Percentiles rank a stretch among this genome's conserved stretches.
These are phyloP conservation scores for Flaveria brownii DNA, from an alignment of 129 eudicot species.

Conservation along the genomic window DNA sequence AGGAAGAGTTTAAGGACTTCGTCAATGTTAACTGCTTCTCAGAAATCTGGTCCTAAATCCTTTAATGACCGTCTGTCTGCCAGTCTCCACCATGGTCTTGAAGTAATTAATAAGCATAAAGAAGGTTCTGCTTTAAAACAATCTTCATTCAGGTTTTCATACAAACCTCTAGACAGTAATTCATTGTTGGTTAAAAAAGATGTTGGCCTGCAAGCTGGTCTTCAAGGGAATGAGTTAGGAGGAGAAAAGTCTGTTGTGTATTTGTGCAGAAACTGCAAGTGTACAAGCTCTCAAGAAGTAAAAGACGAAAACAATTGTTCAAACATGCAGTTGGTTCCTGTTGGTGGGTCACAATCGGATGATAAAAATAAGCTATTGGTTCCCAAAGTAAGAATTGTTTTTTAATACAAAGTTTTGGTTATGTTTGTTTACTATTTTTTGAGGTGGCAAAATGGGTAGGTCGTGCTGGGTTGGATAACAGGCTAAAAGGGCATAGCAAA, in stretches of 20 bases:
- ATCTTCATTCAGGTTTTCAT: constrained; percentile 69
- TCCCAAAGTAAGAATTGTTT: constrained; percentile 66
- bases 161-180: constrained; percentile 55
- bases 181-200: constrained; percentile 55
- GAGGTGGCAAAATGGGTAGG: neutral
- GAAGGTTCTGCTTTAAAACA: constrained; percentile 51
- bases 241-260: constrained; percentile 33
- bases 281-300: constrained; percentile 33
- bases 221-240: constrained; percentile 40
- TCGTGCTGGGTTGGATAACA: neutral
- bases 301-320: constrained; percentile 42
- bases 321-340: constrained; percentile 72
- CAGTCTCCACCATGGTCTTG: constrained; percentile 84
- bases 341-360: constrained; percentile 17
- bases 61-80: constrained; percentile 61
- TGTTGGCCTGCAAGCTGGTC: constrained; percentile 69
- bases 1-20: constrained; percentile 76
- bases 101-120: constrained; percentile 56
- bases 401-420: neutral
- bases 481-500: neutral
- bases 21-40: constrained; percentile 60
- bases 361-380: constrained; percentile 64
- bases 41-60: constrained; percentile 38
- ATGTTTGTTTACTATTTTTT: neutral
- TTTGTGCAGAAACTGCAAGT: constrained; percentile 70